Percentiles rank a stretch among this genome's conserved stretches.
phyloP scores from a whole-genome alignment of 2,329 filamentous ascomycete genomes.

The Cordyceps militaris region DNA sequence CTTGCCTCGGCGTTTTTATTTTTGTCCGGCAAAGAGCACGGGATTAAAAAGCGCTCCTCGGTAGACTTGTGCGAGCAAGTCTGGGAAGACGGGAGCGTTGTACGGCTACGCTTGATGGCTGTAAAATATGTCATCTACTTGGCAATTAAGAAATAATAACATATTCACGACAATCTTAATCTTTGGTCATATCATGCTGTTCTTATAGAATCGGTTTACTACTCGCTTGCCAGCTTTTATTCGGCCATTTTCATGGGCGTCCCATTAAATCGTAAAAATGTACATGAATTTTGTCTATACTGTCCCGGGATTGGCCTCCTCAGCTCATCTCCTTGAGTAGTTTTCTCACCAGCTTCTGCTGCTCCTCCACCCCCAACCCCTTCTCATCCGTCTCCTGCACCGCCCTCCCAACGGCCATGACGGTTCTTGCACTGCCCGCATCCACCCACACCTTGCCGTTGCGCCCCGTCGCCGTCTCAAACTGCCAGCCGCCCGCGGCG shows the following conservation, averaged over 20 bases:
- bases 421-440: constrained; percentile 57
- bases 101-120: background rate
- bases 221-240: background rate
- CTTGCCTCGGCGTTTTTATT: background rate
- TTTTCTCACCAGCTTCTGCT: constrained; percentile 63
- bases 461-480: constrained; percentile 87
- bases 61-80: background rate
- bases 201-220: background rate
- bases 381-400: constrained; percentile 71
- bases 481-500: constrained; percentile 67
- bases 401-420: constrained; percentile 71
- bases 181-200: background rate
- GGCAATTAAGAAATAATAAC: background rate
- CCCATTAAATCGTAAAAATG: too few relatives aligned
- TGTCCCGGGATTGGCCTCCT: too few relatives aligned
- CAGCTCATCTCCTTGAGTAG: constrained; percentile 53
- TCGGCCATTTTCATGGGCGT: too few relatives aligned
- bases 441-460: constrained; percentile 93
- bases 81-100: background rate
- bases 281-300: too few relatives aligned
- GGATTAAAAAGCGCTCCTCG: background rate
- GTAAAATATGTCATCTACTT: background rate
- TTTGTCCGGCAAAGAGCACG: background rate
- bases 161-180: background rate
- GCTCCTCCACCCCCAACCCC: constrained; percentile 54